Percentiles rank a stretch among this genome's conserved stretches.
Evolutionary conservation across 75 land plant species (phyloP).

Genomic region (Sequoia sempervirens): DNA sequence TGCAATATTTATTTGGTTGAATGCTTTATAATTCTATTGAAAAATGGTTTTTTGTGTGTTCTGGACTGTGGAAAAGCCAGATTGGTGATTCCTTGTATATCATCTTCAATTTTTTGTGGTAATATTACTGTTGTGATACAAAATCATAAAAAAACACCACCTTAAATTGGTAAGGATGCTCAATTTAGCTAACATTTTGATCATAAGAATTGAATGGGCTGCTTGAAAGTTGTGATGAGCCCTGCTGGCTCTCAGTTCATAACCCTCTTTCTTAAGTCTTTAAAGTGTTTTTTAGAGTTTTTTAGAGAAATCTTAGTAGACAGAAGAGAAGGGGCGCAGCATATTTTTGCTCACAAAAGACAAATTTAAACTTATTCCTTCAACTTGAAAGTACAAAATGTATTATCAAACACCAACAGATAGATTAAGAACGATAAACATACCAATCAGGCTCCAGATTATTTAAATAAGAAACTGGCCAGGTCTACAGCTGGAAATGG

Average conservation of each 20-base stretch:
- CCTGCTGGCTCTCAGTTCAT: not conserved
- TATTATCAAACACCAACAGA: too few relatives aligned
- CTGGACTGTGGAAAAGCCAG: not conserved
- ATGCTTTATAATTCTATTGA: not conserved
- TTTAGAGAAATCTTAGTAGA: too few relatives aligned
- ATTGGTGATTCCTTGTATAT: not conserved
- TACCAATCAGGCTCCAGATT: too few relatives aligned
- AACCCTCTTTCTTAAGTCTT: too few relatives aligned
- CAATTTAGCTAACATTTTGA: not conserved
- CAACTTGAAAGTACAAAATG: too few relatives aligned
- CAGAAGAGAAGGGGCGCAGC: too few relatives aligned
- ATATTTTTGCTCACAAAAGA: too few relatives aligned
- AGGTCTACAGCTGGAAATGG: too few relatives aligned
- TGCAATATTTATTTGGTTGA: slow-evolving; percentile 3
- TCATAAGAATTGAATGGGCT: not conserved
- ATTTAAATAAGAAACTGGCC: too few relatives aligned
- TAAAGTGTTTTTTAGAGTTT: not conserved
- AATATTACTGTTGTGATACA: not conserved
- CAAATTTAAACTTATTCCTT: too few relatives aligned
- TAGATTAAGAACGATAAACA: too few relatives aligned
- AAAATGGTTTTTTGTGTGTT: not conserved
- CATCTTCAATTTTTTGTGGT: not conserved
- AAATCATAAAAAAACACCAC: not conserved
- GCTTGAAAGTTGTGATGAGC: not conserved
- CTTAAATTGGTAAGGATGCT: not conserved